Percentiles rank a stretch among this genome's conserved stretches.
Evolutionary conservation across 1,139 yeast species (phyloP).

Genomic region (Geotrichum bryndzae): DNA sequence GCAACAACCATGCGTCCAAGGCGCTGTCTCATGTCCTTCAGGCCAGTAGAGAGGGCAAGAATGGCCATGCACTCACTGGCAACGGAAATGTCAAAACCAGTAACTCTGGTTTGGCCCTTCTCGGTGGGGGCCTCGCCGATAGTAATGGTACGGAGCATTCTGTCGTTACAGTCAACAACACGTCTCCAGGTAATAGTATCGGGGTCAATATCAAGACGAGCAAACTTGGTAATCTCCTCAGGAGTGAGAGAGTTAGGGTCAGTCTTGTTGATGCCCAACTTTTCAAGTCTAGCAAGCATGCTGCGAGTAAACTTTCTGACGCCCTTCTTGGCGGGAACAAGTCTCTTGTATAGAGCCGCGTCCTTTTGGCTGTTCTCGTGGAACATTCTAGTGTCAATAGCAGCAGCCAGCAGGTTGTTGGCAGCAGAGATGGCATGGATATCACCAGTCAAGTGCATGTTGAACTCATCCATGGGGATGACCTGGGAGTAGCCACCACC

Average conservation of each 20-base stretch:
- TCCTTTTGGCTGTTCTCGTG: constrained; percentile 91
- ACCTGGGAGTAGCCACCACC: constrained; percentile 99
- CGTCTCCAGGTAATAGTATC: constrained; percentile 94
- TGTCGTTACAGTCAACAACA: constrained; percentile 93
- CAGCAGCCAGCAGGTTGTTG: constrained; percentile 91
- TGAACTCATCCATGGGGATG: constrained; percentile 98
- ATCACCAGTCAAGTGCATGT: constrained; percentile 97
- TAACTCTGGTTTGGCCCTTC: constrained; percentile 77
- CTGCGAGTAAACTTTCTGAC: constrained; percentile 68
- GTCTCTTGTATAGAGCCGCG: constrained; percentile 75
- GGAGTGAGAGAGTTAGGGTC: constrained; percentile 78
- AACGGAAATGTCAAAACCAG: constrained; percentile 95
- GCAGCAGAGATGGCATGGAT: constrained; percentile 97
- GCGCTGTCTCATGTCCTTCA: constrained; percentile 83
- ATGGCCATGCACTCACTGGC: constrained; percentile 99
- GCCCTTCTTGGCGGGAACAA: constrained; percentile 90
- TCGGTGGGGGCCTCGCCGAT: constrained; percentile 93
- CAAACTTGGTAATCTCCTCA: constrained; percentile 72
- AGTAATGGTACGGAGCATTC: constrained; percentile 85
- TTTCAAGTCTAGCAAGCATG: constrained; percentile 70
- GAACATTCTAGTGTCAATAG: constrained; percentile 95
- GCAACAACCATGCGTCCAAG: constrained; percentile 91
- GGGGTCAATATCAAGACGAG: constrained; percentile 87
- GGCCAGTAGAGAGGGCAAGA: constrained; percentile 78
- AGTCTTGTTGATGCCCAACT: constrained; percentile 75